A percentile compares a stretch with the other conserved stretches of the same genome.
Evolutionary conservation across 495 filamentous ascomycete genomes (phyloP).

Genomic region (Penicillium waksmanii): DNA sequence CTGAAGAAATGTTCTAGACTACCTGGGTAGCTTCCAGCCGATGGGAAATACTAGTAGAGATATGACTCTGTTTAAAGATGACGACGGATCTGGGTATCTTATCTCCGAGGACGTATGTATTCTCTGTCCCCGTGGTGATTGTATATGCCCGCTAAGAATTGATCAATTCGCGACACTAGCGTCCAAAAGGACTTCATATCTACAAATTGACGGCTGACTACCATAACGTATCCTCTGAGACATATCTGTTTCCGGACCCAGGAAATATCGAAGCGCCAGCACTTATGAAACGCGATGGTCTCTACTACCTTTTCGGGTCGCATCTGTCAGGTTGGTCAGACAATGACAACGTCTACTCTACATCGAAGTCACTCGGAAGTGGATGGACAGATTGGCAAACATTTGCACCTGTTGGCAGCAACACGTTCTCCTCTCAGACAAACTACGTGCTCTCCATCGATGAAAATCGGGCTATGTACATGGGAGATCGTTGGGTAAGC

Average conservation of each 20-base stretch:
- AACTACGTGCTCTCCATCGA: constrained; percentile 1
- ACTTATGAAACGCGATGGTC: constrained; percentile 53
- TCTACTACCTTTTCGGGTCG: constrained; percentile 57
- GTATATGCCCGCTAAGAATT: not conserved
- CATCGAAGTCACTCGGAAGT: constrained; percentile 41
- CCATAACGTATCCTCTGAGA: constrained; percentile 32
- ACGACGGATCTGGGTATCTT: constrained; percentile 63
- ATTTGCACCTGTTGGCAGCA: constrained; percentile 57
- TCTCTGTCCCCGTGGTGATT: not conserved
- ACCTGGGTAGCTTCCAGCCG: constrained; percentile 36
- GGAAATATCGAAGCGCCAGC: constrained; percentile 46
- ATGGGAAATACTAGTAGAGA: constrained; percentile 60
- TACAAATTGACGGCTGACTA: constrained; percentile 3
- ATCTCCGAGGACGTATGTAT: constrained; percentile 60
- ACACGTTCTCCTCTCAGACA: constrained; percentile 41
- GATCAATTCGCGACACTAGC: not conserved
- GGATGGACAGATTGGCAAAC: constrained; percentile 64
- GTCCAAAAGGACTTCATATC: constrained; percentile 1
- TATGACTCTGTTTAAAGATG: constrained; percentile 64
- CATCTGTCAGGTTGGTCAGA: constrained; percentile 44
- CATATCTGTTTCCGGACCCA: constrained; percentile 45
- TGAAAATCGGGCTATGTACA: constrained; percentile 50
- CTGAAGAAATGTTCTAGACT: not conserved
- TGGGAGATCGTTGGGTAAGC: constrained; percentile 68
- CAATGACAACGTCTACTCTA: constrained; percentile 64